Evolutionary conservation across 139 green algal species (phyloP).

Genomic region (Chlamydomonas urium): DNA sequence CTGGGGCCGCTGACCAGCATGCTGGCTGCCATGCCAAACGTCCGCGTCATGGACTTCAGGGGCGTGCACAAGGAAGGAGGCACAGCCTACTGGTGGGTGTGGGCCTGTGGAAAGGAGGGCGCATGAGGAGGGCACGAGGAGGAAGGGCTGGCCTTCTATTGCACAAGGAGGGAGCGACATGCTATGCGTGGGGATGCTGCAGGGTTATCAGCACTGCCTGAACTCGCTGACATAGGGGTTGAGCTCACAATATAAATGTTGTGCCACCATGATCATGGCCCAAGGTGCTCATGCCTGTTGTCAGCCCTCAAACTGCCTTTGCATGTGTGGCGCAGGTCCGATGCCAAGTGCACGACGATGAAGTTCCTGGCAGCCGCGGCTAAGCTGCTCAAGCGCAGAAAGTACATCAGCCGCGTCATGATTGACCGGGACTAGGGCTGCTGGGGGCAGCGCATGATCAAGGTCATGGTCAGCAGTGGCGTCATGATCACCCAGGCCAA

Average conservation of each 20-base stretch:
- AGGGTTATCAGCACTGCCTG: no score
- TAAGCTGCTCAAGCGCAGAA: constrained; percentile 41
- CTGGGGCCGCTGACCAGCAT: constrained; percentile 28
- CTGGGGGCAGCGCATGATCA: no score
- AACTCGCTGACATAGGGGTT: neutral
- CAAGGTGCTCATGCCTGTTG: neutral
- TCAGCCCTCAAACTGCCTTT: neutral
- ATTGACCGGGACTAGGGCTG: constrained; percentile 21
- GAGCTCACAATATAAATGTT: neutral
- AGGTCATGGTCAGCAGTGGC: no score
- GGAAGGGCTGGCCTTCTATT: no score
- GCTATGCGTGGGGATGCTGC: no score
- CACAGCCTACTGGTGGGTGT: constrained; percentile 31
- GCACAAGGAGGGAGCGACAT: no score
- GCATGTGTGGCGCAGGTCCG: constrained; percentile 18
- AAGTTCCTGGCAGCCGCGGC: constrained; percentile 39
- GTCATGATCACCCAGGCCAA: no score
- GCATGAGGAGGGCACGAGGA: no score
- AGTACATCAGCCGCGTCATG: constrained; percentile 21
- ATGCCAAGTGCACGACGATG: constrained; percentile 59
- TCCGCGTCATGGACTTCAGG: constrained; percentile 46
- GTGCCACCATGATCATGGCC: no score
- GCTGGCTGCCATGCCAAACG: constrained; percentile 21
- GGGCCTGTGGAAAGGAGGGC: no score
- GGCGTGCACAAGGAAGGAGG: constrained; percentile 37